A percentile compares a stretch with the other conserved stretches of the same genome.
These are phyloP conservation scores for Verticillium isaacii DNA, from an alignment of 2,329 filamentous ascomycete species.

Conservation along the genomic window DNA sequence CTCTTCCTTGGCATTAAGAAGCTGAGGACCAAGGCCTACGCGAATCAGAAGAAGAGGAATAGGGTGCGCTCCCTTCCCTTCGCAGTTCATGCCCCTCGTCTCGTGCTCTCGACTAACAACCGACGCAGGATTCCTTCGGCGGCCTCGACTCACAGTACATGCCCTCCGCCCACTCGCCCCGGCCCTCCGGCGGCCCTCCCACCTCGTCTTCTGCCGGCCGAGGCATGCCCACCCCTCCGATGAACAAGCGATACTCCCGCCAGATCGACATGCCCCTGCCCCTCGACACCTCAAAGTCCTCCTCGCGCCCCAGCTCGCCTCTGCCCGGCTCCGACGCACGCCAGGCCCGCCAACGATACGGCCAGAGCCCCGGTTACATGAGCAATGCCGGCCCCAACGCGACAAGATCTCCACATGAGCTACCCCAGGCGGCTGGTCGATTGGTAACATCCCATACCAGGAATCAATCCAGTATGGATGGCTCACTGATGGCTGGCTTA, in stretches of 20 bases:
- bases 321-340: conserved; percentile 52
- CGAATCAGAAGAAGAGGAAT: conserved; percentile 78
- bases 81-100: background rate
- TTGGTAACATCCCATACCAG: conserved; percentile 58
- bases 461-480: conserved; percentile 80
- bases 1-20: conserved; percentile 84
- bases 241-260: conserved; percentile 61
- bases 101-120: conserved; percentile 11
- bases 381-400: conserved; percentile 45
- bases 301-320: conserved; percentile 69
- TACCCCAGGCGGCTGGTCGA: conserved; percentile 53
- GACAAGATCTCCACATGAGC: conserved; percentile 54
- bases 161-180: conserved; percentile 57
- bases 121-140: conserved; percentile 71
- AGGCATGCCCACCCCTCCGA: conserved; percentile 28
- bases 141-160: conserved; percentile 64
- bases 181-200: conserved; percentile 49
- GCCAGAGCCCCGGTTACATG: conserved; percentile 42
- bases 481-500: conserved; percentile 78
- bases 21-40: conserved; percentile 69
- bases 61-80: conserved; percentile 52
- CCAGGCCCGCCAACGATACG: conserved; percentile 52
- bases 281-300: conserved; percentile 44
- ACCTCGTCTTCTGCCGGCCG: conserved; percentile 20
- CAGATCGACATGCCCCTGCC: conserved; percentile 47